Conservation (phyloP, 805 yeast genomes). For the Tetrapisispora iriomotensis region DNA sequence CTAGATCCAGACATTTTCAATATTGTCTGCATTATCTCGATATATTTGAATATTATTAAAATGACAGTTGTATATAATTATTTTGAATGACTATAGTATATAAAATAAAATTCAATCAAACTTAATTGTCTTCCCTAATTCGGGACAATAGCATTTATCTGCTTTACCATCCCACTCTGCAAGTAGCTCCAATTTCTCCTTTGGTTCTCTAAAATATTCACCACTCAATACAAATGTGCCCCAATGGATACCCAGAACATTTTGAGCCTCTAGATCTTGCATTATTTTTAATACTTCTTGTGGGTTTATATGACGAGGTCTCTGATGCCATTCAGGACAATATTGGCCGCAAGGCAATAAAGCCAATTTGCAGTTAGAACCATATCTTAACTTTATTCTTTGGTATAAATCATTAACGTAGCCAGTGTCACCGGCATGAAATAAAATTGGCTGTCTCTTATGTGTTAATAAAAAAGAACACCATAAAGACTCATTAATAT, state of each 20-base stretch:
- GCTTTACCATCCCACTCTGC: constrained; percentile 33
- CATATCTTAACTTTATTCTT: constrained; percentile 54
- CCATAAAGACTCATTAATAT: constrained; percentile 79
- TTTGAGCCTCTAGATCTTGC: constrained; percentile 48
- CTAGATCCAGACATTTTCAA: neutral
- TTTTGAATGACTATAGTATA: too few species aligned
- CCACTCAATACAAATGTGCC: constrained; percentile 88
- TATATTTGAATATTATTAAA: too few species aligned
- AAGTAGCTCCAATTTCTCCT: constrained; percentile 41
- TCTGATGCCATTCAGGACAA: constrained; percentile 90
- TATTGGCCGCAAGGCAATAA: constrained; percentile 92
- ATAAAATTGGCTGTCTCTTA: constrained; percentile 61
- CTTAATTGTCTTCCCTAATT: constrained; percentile 62
- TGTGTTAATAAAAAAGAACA: constrained; percentile 69
- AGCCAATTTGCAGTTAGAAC: constrained; percentile 50
- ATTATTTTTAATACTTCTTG: constrained; percentile 62
- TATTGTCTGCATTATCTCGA: too few species aligned
- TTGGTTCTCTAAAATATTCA: constrained; percentile 82
- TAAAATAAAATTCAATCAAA: too few species aligned
- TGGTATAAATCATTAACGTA: constrained; percentile 65
- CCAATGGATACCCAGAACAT: constrained; percentile 88
- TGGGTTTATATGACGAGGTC: constrained; percentile 81
- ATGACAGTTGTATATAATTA: too few species aligned
- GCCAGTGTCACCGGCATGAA: constrained; percentile 95
- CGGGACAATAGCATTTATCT: constrained; percentile 47